These are phyloP conservation scores for Dendrobium catenatum DNA, from an alignment of 106 monocot species.

Conservation along the genomic window DNA sequence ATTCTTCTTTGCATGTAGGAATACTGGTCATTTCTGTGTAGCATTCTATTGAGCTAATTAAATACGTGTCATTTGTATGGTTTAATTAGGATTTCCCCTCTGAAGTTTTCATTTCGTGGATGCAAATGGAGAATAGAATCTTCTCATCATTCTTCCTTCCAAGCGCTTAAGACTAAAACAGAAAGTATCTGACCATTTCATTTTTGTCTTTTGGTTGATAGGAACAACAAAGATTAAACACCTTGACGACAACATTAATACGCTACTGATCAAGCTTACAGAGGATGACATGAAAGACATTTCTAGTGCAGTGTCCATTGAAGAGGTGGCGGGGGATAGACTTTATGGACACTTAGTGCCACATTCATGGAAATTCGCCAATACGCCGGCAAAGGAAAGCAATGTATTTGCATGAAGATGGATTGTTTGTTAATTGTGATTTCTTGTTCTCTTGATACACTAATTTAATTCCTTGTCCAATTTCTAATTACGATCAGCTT, in stretches of 20 bases:
- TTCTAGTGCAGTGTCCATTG: slow-evolving; percentile 9
- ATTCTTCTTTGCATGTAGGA: too few species aligned
- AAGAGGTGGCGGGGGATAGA: slow-evolving; percentile 18
- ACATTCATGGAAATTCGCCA: slow-evolving; percentile 14
- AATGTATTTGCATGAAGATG: slow-evolving; percentile 1
- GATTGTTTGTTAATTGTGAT: not conserved
- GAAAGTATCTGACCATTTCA: not conserved
- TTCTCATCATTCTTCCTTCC: not conserved
- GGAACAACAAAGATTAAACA: slow-evolving; percentile 25
- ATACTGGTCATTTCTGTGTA: not conserved
- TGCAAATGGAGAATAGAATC: not conserved
- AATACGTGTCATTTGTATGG: not conserved
- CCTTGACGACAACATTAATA: slow-evolving; percentile 22
- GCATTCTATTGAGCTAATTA: not conserved
- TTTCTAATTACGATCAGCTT: not conserved
- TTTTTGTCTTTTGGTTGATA: slow-evolving; percentile 2
- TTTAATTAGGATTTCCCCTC: not conserved
- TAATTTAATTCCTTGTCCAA: too few species aligned
- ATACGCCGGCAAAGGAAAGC: slow-evolving; percentile 8
- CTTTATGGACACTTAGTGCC: not conserved
- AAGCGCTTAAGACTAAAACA: not conserved
- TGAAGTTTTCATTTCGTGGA: not conserved
- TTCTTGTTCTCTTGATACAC: not conserved
- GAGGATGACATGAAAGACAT: slow-evolving; percentile 26
- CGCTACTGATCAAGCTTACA: slow-evolving; percentile 19